These are phyloP conservation scores for Casuarina glauca DNA, from an alignment of 306 rosid species.

Conservation along the genomic window DNA sequence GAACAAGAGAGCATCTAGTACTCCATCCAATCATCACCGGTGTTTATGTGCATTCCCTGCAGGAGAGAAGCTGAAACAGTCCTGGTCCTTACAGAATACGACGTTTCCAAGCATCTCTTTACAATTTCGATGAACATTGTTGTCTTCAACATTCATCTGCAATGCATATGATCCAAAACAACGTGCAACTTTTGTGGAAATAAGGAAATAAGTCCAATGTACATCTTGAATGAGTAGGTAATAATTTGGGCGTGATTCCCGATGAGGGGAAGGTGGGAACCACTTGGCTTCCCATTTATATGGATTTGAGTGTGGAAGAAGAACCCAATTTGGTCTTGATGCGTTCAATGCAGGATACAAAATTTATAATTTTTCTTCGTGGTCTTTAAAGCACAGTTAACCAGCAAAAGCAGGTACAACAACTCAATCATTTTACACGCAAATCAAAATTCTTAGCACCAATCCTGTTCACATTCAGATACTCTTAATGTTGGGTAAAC, in stretches of 20 bases:
- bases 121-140: no score
- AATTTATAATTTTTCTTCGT: no score
- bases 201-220: not conserved
- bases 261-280: constrained; percentile 5
- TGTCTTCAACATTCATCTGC: no score
- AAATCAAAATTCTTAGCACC: no score
- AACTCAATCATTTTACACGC: not conserved
- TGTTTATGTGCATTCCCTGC: not conserved
- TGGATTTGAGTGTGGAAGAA: not conserved
- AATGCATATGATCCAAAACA: not conserved
- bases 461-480: no score
- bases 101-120: no score
- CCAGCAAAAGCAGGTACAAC: not conserved
- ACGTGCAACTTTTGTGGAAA: constrained; percentile 14
- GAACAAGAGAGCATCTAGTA: constrained; percentile 4
- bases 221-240: not conserved
- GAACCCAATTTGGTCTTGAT: not conserved
- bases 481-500: no score
- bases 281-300: not conserved
- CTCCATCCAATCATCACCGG: constrained; percentile 24
- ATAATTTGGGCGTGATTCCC: constrained; percentile 15
- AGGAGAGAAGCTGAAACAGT: not conserved
- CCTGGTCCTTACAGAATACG: no score
- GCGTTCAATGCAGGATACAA: not conserved
- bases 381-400: no score